Evolutionary conservation across 2,329 filamentous ascomycete genomes (phyloP), one percentile per base, ranked within the genome.

Genomic region (Fusarium sp.): DNA sequence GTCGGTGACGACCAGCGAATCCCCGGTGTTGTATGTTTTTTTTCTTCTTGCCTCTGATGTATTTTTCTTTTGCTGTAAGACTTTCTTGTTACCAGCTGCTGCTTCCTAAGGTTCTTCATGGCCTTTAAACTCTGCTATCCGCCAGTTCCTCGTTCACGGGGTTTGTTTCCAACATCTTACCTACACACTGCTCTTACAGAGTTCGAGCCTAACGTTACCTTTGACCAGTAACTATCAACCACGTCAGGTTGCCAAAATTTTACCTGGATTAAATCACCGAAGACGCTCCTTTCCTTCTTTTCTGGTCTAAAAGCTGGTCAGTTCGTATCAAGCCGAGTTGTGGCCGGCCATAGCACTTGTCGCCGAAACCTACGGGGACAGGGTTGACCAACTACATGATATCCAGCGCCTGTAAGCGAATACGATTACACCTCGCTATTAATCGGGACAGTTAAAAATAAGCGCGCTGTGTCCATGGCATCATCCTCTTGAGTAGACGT

Each of bases 1-100:
- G 58, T 63, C 60, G 58, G 60, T 63, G 58, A 63, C 60, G 60
- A 63, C 60, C 58, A 63, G 60, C 60, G 60, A 64, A 64, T 64
- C 50, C 61, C 59, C 33, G 34, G 61, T 64, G 61, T 64, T 64
- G 59, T 64, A 64, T 64, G 50, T 58, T 40, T 23, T 64, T 50
- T 40, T 23, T 64, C n/a, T n/a, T n/a, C n/a, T 57, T 44, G 13
- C 26, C 8, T 38, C 3, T n/a, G 2, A 11, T 15, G 6, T 50
- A 16, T 18, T 6, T 26, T 5, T 12, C 3, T 13, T 52, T 20
- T 26, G 23, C 23, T 15, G 15, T 6, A 1, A 34, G 28, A 13
- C 31, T 36, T 8, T 13, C 4, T 7, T 28, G 4, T 4, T 10
- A 12, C 15, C 20, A 15, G 7, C 13, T 0, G 6, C 18, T 7